Evolutionary conservation across 768 basidiomycete species (phyloP).

Genomic region (Aureoboletus auriporus): DNA sequence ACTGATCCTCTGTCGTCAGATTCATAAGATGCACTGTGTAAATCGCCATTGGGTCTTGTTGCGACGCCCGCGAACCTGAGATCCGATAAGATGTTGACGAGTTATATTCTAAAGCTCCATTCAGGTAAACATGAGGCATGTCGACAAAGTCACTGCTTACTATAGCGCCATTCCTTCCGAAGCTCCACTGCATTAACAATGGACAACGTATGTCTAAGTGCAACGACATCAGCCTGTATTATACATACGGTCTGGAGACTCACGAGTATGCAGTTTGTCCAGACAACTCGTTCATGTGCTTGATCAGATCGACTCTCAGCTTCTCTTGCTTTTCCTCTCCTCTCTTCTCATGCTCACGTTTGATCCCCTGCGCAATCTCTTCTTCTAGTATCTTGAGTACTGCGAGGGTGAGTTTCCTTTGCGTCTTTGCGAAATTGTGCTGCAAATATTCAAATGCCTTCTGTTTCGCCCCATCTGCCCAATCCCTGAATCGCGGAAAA

Average conservation of each 20-base stretch:
- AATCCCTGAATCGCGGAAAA: not conserved
- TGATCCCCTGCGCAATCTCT: not conserved
- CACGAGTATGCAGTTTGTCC: slow-evolving; percentile 2
- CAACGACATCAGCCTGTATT: not conserved
- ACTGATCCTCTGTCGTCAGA: slow-evolving; percentile 25
- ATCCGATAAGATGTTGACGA: not conserved
- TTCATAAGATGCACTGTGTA: slow-evolving; percentile 26
- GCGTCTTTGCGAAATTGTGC: not conserved
- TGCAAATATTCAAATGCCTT: slow-evolving; percentile 1
- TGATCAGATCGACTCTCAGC: slow-evolving; percentile 17
- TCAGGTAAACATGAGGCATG: too few relatives aligned
- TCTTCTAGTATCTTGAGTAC: slow-evolving; percentile 11
- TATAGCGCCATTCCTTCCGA: not conserved
- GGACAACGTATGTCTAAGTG: slow-evolving; percentile 10
- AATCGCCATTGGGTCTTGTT: slow-evolving; percentile 12
- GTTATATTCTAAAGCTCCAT: not conserved
- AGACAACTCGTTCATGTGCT: slow-evolving; percentile 15
- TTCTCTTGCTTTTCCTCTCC: slow-evolving; percentile 7
- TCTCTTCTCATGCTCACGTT: not conserved
- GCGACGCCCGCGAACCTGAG: slow-evolving; percentile 3
- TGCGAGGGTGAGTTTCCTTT: slow-evolving; percentile 7
- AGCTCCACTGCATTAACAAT: slow-evolving; percentile 1
- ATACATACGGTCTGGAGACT: not conserved
- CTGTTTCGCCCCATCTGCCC: not conserved
- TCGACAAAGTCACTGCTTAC: not conserved